phyloP scores from a whole-genome alignment of 805 yeast genomes.

The Kregervanrija fluxuum region DNA sequence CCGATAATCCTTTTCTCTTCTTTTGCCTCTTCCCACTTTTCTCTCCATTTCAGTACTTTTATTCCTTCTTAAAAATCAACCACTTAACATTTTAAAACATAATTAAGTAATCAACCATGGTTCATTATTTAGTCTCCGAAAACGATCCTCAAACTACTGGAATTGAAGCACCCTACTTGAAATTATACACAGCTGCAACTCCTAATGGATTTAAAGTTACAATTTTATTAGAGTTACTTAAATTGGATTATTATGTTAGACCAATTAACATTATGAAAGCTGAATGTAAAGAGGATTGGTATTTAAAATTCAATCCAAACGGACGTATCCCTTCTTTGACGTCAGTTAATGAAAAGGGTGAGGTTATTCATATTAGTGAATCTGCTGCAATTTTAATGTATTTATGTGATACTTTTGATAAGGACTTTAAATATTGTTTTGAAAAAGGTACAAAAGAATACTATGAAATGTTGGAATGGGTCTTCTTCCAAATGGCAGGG shows the following conservation, averaged over 20 bases:
- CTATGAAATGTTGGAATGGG: slow-evolving; percentile 47
- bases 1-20: too few species aligned
- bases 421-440: slow-evolving; percentile 39
- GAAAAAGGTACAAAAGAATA: slow-evolving; percentile 34
- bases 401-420: slow-evolving; percentile 54
- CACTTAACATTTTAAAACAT: not conserved
- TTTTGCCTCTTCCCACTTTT: too few species aligned
- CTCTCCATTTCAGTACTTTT: too few species aligned
- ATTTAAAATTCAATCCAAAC: slow-evolving; percentile 48
- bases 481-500: slow-evolving; percentile 51
- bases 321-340: slow-evolving; percentile 56
- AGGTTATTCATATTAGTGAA: slow-evolving; percentile 42
- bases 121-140: slow-evolving; percentile 25
- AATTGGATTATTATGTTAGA: slow-evolving; percentile 34
- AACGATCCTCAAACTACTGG: slow-evolving; percentile 28
- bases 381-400: slow-evolving; percentile 57
- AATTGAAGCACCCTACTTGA: slow-evolving; percentile 34
- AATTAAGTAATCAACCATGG: slow-evolving; percentile 15
- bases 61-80: too few species aligned
- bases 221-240: slow-evolving; percentile 34
- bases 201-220: slow-evolving; percentile 41
- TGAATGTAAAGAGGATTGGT: slow-evolving; percentile 53
- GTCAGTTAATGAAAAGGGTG: slow-evolving; percentile 33
- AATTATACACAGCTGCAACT: slow-evolving; percentile 35
- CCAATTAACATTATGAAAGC: slow-evolving; percentile 33